Evolutionary conservation across 768 basidiomycete genomes (phyloP).

Genomic region (Epithele typhae): DNA sequence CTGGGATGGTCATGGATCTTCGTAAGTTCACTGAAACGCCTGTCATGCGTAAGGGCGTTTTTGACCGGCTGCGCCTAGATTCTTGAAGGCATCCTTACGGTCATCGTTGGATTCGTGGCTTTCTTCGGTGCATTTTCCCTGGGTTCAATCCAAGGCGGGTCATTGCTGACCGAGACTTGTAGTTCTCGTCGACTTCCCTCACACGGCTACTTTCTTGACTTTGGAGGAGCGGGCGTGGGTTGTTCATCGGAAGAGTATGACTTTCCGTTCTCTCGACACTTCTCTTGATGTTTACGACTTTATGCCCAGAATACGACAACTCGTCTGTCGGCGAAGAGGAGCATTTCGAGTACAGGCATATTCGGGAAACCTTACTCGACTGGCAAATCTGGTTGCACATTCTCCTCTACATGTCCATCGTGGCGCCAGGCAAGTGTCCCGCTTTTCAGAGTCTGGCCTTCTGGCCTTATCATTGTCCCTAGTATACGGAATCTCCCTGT

Average conservation of each 20-base stretch:
- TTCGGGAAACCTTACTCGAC: constrained; percentile 51
- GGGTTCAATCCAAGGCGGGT: too few species aligned
- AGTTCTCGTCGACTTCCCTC: constrained; percentile 62
- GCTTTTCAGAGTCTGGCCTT: too few species aligned
- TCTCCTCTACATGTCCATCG: constrained; percentile 51
- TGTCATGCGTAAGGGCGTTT: too few species aligned
- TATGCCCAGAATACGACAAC: constrained; percentile 43
- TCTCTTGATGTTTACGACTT: too few species aligned
- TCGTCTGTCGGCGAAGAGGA: constrained; percentile 58
- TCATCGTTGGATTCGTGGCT: constrained; percentile 50
- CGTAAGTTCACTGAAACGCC: too few species aligned
- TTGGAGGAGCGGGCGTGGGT: constrained; percentile 53
- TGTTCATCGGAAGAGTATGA: constrained; percentile 51
- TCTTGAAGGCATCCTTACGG: constrained; percentile 59
- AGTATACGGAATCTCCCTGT: constrained; percentile 71
- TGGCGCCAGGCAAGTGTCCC: constrained; percentile 49
- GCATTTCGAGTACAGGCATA: constrained; percentile 46
- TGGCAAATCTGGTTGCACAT: constrained; percentile 67
- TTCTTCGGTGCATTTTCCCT: constrained; percentile 47
- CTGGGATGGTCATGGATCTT: constrained; percentile 33
- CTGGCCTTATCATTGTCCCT: too few species aligned
- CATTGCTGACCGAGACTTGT: neutral
- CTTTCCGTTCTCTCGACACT: too few species aligned
- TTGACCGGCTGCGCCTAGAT: neutral
- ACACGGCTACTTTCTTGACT: constrained; percentile 54